phyloP scores from a whole-genome alignment of 1,284 basidiomycete species.

The Stygiomarasmius scandens region DNA sequence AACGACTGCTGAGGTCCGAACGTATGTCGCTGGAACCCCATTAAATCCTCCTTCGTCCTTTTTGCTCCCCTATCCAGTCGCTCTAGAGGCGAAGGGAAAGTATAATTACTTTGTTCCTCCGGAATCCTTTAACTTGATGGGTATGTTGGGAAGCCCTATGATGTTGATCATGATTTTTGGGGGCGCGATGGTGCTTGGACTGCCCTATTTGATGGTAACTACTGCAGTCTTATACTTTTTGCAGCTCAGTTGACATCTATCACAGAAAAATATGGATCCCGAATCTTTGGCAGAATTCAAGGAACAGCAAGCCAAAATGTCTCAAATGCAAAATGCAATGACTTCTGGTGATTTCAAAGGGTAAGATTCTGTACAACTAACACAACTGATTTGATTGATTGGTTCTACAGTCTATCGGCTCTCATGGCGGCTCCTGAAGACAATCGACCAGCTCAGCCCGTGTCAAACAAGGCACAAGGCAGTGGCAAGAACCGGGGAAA shows the following conservation, averaged over 20 bases:
- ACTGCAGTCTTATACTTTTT: not conserved
- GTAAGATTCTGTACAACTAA: conserved; percentile 36
- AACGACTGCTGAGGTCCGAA: conserved; percentile 52
- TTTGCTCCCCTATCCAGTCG: conserved; percentile 69
- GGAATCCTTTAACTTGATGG: conserved; percentile 74
- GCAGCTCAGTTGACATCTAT: conserved; percentile 10
- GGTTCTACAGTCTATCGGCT: conserved; percentile 40
- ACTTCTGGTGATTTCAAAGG: conserved; percentile 62
- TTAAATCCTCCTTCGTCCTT: conserved; percentile 59
- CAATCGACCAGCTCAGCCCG: conserved; percentile 11
- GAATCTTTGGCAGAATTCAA: conserved; percentile 74
- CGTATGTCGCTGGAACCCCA: conserved; percentile 71
- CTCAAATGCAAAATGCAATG: conserved; percentile 59
- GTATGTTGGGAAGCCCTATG: conserved; percentile 87
- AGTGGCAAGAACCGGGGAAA: conserved; percentile 10
- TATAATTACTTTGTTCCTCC: conserved; percentile 70
- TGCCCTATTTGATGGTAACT: conserved; percentile 79
- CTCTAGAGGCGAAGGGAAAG: conserved; percentile 53
- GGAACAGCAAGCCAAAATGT: conserved; percentile 65
- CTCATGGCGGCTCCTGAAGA: conserved; percentile 31
- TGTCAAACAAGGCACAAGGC: conserved; percentile 9
- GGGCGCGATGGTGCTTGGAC: conserved; percentile 71
- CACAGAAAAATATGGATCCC: conserved; percentile 79
- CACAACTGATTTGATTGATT: conserved; percentile 11
- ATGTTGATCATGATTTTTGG: conserved; percentile 80